phyloP scores from a whole-genome alignment of 306 rosid genomes.

The Prunus mume region DNA sequence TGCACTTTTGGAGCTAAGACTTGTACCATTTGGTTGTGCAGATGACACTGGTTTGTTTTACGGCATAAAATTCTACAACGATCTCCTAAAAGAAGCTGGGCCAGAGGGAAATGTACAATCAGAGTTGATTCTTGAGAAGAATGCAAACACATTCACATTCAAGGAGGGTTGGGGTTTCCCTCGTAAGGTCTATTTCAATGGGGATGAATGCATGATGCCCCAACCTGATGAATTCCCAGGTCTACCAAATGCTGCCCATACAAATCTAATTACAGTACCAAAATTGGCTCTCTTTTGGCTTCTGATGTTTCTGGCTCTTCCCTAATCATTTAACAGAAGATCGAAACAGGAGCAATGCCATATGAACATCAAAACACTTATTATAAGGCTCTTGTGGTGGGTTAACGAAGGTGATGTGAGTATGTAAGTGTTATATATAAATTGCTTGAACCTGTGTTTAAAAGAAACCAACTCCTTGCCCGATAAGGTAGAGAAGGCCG shows the following conservation, averaged over 20 bases:
- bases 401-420: not conserved
- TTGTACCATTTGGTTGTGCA: conserved; percentile 2
- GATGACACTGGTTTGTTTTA: conserved; percentile 18
- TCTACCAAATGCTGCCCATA: conserved; percentile 12
- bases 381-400: not conserved
- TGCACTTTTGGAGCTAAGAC: not conserved
- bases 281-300: conserved; percentile 3
- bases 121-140: conserved; percentile 12
- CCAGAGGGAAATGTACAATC: conserved; percentile 21
- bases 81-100: conserved; percentile 13
- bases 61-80: conserved; percentile 19
- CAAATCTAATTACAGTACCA: not conserved
- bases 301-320: not conserved
- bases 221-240: conserved; percentile 27
- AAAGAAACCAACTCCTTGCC: not conserved
- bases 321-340: not conserved
- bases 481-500: no score
- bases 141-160: conserved; percentile 18
- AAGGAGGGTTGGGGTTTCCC: conserved; percentile 28
- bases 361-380: not conserved
- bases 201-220: conserved; percentile 28
- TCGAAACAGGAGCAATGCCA: not conserved
- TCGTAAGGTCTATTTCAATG: conserved; percentile 10
- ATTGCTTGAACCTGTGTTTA: not conserved
- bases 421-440: not conserved